Base-by-base conservation (phyloP, 441 rosid genomes). In the Erysimum pusillum region DNA sequence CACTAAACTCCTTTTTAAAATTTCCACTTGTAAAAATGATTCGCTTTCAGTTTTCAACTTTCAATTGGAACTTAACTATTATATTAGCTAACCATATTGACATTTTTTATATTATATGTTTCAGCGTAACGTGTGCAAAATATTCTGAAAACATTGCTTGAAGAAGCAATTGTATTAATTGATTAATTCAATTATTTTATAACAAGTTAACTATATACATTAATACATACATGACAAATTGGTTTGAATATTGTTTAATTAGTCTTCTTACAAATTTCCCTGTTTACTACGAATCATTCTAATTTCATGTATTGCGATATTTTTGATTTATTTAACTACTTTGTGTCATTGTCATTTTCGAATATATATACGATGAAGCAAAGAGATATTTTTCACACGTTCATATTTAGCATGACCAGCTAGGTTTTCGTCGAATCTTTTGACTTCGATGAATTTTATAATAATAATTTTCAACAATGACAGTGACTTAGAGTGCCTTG, bases 81-180 rank as follows among this genome's bases (percentile, higher is more conserved):
- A n/a, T n/a, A n/a, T n/a, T n/a, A n/a, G n/a, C n/a, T 41, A 57
- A 57, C 25, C 71, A 63, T 73, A 42, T 3, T 51, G 54, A 31
- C 22, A 28, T 7, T 63, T 59, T 17, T 22, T 52, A 13, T 73
- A 64, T 4, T 32, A 53, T 54, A 53, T 41, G 5, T 64, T 42
- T 60, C 38, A 13, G 20, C 39, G 39, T 44, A 56, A 44, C 17
- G 57, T 45, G 63, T 34, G 46, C 15, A 63, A 34, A 54, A 42
- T 67, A 20, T 45, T 48, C 28, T 3, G 14, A 20, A 69, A 44
- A 34, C 58, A 34, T 64, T 64, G 67, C 73, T n/a, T n/a, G n/a
- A n/a, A n/a, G n/a, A n/a, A n/a, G n/a, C n/a, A n/a, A n/a, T n/a
- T n/a, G n/a, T n/a, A n/a, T n/a, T n/a, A n/a, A n/a, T n/a, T n/a